Base-by-base conservation (phyloP, 2,329 filamentous ascomycete species). In the Elsinoe ampelina region DNA sequence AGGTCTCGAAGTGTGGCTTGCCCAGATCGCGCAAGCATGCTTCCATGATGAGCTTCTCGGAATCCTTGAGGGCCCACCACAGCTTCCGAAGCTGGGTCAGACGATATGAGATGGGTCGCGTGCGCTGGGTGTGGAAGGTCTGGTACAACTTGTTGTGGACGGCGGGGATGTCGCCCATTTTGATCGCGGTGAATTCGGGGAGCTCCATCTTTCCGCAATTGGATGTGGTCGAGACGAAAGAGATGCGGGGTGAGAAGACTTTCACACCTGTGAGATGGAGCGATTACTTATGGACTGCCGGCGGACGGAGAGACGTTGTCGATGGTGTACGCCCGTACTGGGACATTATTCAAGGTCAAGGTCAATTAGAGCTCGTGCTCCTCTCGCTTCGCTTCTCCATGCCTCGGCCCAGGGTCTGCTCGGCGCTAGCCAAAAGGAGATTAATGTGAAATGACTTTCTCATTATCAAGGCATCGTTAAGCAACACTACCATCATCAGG, bases 21-120 rank as follows among this genome's bases (percentile, higher is more conserved):
- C 82, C 80, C 62, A 97, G 75, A 68, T 98, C 93, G 64, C 80
- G 77, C 68, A 81, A 78, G 68, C 89, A 81, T 19, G 92, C 89
- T 69, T 89, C 86, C 62, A 82, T 68, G 60, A 97, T 78, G 63
- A 85, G 80, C 45, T 82, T 76, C 57, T 84, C 79, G 69, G 88
- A 85, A 76, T 97, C 92, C 62, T 83, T 83, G 63, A 96, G 71
- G 6, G 76, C 90, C 93, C 93, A 97, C 77, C 95, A 97, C 57
- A 97, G 84, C 79, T 90, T 92, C 64, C 91, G 86, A 60, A 98
- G 82, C 78, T 97, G 93, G 56, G 82, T 78, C 61, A 91, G 77
- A 61, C 93, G 84, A 75, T 86, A 97, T 66, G 88, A 80, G 59
- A 96, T 69, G 56, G 88, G 80, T 68, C 89, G 89, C 42, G 91